Evolutionary conservation across 768 basidiomycete genomes (phyloP).

Genomic region (Russula lepida): DNA sequence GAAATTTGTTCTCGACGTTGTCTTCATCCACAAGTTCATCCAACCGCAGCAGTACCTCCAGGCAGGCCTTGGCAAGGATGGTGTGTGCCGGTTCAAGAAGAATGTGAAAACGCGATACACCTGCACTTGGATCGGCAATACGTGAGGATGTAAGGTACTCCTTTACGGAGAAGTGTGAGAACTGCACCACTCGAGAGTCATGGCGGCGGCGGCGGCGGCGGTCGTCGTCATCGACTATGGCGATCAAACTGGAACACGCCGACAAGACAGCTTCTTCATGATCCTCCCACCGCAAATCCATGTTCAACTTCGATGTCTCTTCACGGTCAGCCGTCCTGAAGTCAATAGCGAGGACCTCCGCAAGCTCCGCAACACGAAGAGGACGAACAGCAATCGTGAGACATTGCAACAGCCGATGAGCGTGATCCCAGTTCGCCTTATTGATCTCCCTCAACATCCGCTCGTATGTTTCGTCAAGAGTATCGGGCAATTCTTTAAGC

Average conservation of each 20-base stretch:
- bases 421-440: not conserved
- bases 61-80: not conserved
- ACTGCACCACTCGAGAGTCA: not conserved
- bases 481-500: not conserved
- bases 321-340: not conserved
- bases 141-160: not conserved
- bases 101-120: not conserved
- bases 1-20: not conserved
- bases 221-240: not conserved
- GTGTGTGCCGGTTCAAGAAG: not conserved
- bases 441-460: not conserved
- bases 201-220: no score
- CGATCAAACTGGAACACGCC: not conserved
- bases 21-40: not conserved
- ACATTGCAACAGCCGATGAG: slow-evolving; percentile 1
- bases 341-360: slow-evolving; percentile 4
- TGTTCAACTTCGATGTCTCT: not conserved
- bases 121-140: not conserved
- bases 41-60: not conserved
- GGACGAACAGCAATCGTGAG: not conserved
- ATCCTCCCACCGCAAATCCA: not conserved
- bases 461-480: slow-evolving; percentile 2
- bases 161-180: slow-evolving; percentile 4
- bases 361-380: not conserved
- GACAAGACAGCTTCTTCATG: not conserved